Base-by-base conservation (phyloP, 2,329 filamentous ascomycete genomes). In the Pseudohalonectria lignicola region DNA sequence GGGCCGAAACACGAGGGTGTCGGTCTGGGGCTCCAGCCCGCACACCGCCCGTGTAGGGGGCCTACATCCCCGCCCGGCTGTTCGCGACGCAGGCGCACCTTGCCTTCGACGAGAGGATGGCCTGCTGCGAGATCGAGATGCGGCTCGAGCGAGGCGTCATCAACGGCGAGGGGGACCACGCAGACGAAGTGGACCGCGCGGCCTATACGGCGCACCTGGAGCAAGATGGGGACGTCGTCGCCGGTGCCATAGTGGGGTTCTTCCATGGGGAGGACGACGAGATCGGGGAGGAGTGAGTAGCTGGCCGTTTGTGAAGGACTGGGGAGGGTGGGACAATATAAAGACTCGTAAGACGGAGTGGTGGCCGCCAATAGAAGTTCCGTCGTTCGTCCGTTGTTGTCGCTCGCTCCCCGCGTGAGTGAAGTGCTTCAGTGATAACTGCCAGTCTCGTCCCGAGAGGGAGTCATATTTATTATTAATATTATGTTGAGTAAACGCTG, bases 21-120 rank as follows among this genome's bases (percentile, higher is more conserved):
- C 71, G 23, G 61, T 72, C 31, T 69, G 88, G 40, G 85, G 77
- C 1, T 69, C 63, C 19, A 82, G 80, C 16, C 66, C 69, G 1
- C 68, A 71, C 41, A 90, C 84, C 47, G 57, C n/a, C 66, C 3
- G 71, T 86, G 3, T 85, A 92, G 56, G 82, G 80, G 18, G 76
- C 90, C 66, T 90, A 88, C 52, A 61, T 69, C 26, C 66, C 71
- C 11, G 64, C 71, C 32, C 66, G 70, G 17, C 60, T 86, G 16
- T 79, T 92, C 40, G 79, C 82, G 1, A 70, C 87, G 2, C 85
- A 92, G 59, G 85, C 83, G 0, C 85, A 92, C 53, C 75, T 86
- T 2, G 85, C 87, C 42, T 88, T 87, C 53, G 79, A 70, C 17
- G 66, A 73, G 47, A 71, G 76, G 20, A 86, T 88, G 52, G 73